phyloP scores from a whole-genome alignment of 108 stramenopile species.

The Nitzschia putrida region DNA sequence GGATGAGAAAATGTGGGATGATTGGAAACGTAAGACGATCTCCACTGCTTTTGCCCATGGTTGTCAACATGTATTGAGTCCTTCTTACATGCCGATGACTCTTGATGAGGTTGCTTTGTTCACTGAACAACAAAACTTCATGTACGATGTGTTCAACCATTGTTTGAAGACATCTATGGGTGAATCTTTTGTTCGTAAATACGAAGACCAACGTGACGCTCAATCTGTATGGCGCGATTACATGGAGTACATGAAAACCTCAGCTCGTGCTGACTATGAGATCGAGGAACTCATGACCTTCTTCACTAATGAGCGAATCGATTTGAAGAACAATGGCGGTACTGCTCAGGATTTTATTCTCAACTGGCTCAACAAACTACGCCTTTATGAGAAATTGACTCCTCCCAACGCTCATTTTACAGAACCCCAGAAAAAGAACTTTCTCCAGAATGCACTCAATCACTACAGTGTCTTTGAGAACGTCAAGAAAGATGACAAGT shows the following conservation, averaged over 20 bases:
- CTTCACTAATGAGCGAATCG: neutral
- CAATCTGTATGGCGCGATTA: neutral
- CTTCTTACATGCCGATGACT: conserved; percentile 1
- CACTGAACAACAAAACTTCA: neutral
- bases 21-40: neutral
- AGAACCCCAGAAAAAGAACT: neutral
- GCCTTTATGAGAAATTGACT: neutral
- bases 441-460: neutral
- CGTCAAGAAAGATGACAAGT: neutral
- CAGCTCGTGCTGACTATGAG: neutral
- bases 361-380: neutral
- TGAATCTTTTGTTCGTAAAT: neutral
- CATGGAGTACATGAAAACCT: neutral
- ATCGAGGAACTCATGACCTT: neutral
- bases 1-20: conserved; percentile 15
- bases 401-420: neutral
- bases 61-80: neutral
- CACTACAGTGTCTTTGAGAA: neutral
- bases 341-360: neutral
- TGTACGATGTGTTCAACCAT: too few species aligned
- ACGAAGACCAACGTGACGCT: neutral
- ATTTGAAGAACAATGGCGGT: neutral
- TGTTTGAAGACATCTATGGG: neutral
- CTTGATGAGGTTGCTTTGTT: neutral
- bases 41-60: conserved; percentile 1